Evolutionary conservation across 495 filamentous ascomycete genomes (phyloP), one percentile per base, ranked within the genome.

Genomic region (Penicillium soppii): DNA sequence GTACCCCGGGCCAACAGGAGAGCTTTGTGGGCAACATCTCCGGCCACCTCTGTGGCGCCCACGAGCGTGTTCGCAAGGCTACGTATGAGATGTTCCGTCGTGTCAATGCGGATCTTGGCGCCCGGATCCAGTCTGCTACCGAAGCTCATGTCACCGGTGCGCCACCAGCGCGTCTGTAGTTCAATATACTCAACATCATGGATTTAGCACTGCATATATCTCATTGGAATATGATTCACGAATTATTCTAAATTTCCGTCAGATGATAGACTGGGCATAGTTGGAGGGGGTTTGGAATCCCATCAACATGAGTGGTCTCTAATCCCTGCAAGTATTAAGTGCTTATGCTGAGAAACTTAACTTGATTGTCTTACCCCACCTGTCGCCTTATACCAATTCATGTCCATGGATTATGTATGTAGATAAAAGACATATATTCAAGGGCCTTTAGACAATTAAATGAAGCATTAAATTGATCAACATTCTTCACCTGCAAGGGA

Each of bases 1-100:
- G 73, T 21, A 73, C 73, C 30, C 69, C 74, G 0, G 84, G 83
- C 3, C 83, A 86, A 62, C 85, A 89, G 70, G 79, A 84, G 13
- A 84, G 84, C 59, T 85, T 87, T 51, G 69, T 89, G 32, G 55
- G 70, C 33, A 89, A 88, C 56, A 76, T 88, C 43, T 73, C 79
- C 13, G 77, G 70, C 13, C 76, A 80, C 54, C 54, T 83, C n/a
- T 68, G 63, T 41, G 66, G 63, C 52, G 77, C 78, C 13, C 72
- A 77, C 47, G 63, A 70, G 51, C 57, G 69, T 36, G 84, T 84
- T 9, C 72, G 83, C 38, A 68, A 75, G 59, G 71, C 75, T 17
- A 85, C 83, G 5, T 85, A 85, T 61, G 75, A 76, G 33, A 72
- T 75, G 66, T 75, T 75, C 61, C 40, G 57, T 26, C 65, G 67